Percentiles rank a stretch among this genome's conserved stretches.
Evolutionary conservation across 1,139 yeast species (phyloP).

Genomic region (Candida pseudoviswanathii): DNA sequence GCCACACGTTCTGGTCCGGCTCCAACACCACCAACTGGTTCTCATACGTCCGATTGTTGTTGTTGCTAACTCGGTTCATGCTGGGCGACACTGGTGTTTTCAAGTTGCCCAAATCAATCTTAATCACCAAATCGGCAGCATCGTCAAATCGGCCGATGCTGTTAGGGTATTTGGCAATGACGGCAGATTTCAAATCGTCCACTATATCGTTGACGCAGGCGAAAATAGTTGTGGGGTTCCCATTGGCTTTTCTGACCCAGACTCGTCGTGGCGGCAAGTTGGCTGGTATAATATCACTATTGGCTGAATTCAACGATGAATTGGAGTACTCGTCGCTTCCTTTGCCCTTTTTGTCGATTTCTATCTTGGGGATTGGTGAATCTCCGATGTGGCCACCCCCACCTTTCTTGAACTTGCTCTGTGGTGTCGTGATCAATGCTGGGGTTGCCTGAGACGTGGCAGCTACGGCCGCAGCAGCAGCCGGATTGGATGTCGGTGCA

Average conservation of each 20-base stretch:
- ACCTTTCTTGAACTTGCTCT: neutral
- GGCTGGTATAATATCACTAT: conserved; percentile 11
- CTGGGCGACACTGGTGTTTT: conserved; percentile 9
- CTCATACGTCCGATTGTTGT: conserved; percentile 9
- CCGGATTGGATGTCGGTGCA: conserved; percentile 2
- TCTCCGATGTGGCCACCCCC: neutral
- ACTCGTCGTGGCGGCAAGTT: conserved; percentile 40
- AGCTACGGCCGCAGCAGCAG: conserved; percentile 5
- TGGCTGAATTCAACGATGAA: conserved; percentile 7
- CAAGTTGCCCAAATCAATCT: conserved; percentile 28
- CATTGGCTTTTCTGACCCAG: conserved; percentile 64
- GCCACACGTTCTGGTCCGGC: conserved; percentile 69
- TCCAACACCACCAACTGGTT: conserved; percentile 40
- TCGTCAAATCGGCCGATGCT: conserved; percentile 63
- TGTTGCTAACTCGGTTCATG: conserved; percentile 2
- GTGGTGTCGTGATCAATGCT: neutral
- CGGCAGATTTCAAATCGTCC: conserved; percentile 70
- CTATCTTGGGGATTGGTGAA: conserved; percentile 8
- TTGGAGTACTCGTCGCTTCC: neutral
- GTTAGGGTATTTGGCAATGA: conserved; percentile 67
- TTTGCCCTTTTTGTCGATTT: conserved; percentile 6
- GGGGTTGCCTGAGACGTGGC: conserved; percentile 2
- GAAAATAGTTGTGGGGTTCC: conserved; percentile 67
- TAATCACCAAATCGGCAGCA: conserved; percentile 65
- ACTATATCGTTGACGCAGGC: conserved; percentile 59